These are phyloP conservation scores for Leccinum obscurum DNA, from an alignment of 768 basidiomycete genomes.

Conservation along the genomic window DNA sequence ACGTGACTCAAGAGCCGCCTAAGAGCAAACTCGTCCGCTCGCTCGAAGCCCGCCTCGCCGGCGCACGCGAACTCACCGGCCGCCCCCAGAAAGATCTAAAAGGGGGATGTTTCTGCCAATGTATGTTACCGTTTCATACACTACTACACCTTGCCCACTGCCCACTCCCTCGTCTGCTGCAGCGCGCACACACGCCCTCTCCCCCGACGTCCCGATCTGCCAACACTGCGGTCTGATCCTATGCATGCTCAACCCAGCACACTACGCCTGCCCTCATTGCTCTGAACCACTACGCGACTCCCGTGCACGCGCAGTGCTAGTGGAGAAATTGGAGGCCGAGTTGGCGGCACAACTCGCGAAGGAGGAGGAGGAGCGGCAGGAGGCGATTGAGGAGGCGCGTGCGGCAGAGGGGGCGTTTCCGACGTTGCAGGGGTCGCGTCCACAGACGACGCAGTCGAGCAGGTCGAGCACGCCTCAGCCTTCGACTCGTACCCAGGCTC, in stretches of 20 bases:
- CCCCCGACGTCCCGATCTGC: conserved; percentile 56
- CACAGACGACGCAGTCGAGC: conserved; percentile 2
- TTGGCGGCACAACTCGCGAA: conserved; percentile 43
- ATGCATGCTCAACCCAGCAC: conserved; percentile 56
- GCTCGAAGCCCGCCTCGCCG: conserved; percentile 49
- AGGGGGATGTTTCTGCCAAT: conserved; percentile 72
- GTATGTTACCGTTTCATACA: conserved; percentile 22
- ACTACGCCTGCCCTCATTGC: conserved; percentile 59
- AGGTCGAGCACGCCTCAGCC: not conserved
- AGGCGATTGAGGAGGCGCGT: conserved; percentile 47
- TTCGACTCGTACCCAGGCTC: not conserved
- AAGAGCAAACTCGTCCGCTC: conserved; percentile 51
- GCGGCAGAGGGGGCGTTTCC: conserved; percentile 64
- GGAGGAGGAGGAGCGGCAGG: conserved; percentile 52
- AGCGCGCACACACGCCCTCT: conserved; percentile 63
- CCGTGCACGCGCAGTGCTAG: conserved; percentile 36
- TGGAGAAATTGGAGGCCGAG: conserved; percentile 44
- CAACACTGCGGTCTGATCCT: conserved; percentile 60
- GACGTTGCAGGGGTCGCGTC: conserved; percentile 34
- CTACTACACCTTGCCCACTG: not conserved
- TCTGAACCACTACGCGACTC: conserved; percentile 37
- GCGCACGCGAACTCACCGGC: conserved; percentile 36
- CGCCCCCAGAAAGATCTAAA: conserved; percentile 48
- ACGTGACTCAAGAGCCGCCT: conserved; percentile 32
- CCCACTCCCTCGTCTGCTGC: not conserved